Evolutionary conservation across 2,329 filamentous ascomycete species (phyloP).

Genomic region (Phoma sp.): DNA sequence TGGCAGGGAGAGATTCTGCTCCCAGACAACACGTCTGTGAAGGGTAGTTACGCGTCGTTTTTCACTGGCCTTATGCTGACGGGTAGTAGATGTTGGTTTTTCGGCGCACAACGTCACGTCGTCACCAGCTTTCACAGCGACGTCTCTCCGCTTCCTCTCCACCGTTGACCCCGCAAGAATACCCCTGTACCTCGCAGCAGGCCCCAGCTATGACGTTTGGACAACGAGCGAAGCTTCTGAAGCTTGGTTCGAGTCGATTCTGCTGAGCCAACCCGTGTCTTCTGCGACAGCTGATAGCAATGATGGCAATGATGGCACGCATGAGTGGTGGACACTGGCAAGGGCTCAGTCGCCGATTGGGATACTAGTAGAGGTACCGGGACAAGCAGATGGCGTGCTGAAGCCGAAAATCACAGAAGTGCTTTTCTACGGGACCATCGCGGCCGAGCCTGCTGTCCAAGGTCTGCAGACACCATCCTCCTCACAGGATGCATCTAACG

Average conservation of each 20-base stretch:
- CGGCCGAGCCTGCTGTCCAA: slow-evolving; percentile 14
- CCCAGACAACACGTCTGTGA: slow-evolving; percentile 30
- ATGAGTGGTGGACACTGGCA: slow-evolving; percentile 47
- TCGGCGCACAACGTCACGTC: slow-evolving; percentile 29
- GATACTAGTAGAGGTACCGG: slow-evolving; percentile 44
- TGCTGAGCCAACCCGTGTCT: slow-evolving; percentile 32
- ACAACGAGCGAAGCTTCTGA: slow-evolving; percentile 43
- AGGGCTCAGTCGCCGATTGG: slow-evolving; percentile 49
- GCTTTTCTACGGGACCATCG: slow-evolving; percentile 52
- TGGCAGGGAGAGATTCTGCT: slow-evolving; percentile 45
- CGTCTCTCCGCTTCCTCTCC: slow-evolving; percentile 44
- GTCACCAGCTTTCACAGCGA: slow-evolving; percentile 19
- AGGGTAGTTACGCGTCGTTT: slow-evolving; percentile 22
- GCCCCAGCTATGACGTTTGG: slow-evolving; percentile 48
- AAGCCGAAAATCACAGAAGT: slow-evolving; percentile 49
- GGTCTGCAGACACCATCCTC: slow-evolving; percentile 43
- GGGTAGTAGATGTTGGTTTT: slow-evolving; percentile 35
- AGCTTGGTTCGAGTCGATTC: slow-evolving; percentile 49
- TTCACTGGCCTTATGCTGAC: not conserved
- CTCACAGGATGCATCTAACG: slow-evolving; percentile 20
- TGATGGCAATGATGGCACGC: not conserved
- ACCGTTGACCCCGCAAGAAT: slow-evolving; percentile 49
- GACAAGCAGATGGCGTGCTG: not conserved
- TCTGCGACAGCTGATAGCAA: not conserved
- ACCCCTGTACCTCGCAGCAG: slow-evolving; percentile 49